Evolutionary conservation across 805 yeast species (phyloP).

Genomic region (Saccharomycopsis fibuligera): DNA sequence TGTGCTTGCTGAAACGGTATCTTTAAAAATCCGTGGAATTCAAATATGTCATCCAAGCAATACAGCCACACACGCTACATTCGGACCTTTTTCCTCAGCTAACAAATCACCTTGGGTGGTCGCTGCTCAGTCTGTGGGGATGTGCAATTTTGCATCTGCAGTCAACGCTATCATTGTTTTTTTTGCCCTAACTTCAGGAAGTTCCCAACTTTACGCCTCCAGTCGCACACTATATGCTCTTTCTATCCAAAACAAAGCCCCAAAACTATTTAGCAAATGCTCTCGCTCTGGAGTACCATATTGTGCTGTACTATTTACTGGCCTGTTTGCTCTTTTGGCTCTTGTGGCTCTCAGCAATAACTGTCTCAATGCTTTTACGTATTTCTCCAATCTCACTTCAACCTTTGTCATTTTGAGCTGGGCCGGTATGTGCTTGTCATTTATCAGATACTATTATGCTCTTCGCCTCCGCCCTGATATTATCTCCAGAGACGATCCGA

Average conservation of each 20-base stretch:
- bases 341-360: conserved; percentile 51
- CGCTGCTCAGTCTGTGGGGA: conserved; percentile 47
- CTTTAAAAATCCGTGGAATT: conserved; percentile 4
- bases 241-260: conserved; percentile 52
- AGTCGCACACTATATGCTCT: conserved; percentile 50
- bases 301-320: conserved; percentile 56
- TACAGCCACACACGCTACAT: no score
- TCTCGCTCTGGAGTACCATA: conserved; percentile 66
- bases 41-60: conserved; percentile 5
- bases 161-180: conserved; percentile 45
- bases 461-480: conserved; percentile 57
- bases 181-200: conserved; percentile 49
- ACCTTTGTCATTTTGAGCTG: conserved; percentile 75
- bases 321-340: conserved; percentile 53
- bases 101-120: conserved; percentile 56
- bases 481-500: conserved; percentile 51
- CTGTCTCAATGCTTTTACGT: conserved; percentile 59
- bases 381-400: conserved; percentile 60
- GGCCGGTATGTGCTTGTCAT: conserved; percentile 65
- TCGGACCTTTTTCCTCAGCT: conserved; percentile 31
- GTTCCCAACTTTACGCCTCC: conserved; percentile 50
- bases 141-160: conserved; percentile 41
- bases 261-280: conserved; percentile 51
- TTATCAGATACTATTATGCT: conserved; percentile 58
- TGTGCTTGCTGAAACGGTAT: conserved; percentile 28